Conservation (phyloP, 257 asterid genomes). For the Salvia hispanica region DNA sequence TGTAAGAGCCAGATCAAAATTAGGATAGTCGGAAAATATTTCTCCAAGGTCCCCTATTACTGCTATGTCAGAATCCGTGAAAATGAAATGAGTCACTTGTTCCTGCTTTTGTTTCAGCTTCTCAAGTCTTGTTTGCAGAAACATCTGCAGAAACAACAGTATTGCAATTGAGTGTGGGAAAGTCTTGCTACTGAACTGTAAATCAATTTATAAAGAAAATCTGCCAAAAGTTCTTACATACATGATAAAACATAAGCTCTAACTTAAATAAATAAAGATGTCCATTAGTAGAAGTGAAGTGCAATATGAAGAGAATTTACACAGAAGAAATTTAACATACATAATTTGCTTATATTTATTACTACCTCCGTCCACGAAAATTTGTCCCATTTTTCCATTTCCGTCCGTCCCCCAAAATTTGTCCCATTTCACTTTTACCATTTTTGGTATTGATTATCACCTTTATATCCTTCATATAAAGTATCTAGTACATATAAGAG, state of each 20-base stretch:
- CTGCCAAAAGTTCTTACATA: conserved; percentile 4
- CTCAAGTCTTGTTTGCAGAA: conserved; percentile 60
- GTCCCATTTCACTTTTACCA: too few relatives aligned
- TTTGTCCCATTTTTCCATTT: too few relatives aligned
- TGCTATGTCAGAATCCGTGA: conserved; percentile 92
- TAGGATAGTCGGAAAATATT: conserved; percentile 60
- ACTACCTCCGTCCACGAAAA: too few relatives aligned
- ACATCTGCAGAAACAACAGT: conserved; percentile 51
- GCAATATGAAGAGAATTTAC: not conserved
- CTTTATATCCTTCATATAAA: not conserved
- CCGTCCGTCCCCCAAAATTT: too few relatives aligned
- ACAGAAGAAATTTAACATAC: not conserved
- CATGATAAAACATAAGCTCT: not conserved
- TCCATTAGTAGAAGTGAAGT: not conserved
- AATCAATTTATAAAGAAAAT: conserved; percentile 9
- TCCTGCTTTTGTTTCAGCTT: conserved; percentile 53
- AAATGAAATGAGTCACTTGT: conserved; percentile 62
- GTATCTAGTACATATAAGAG: conserved; percentile 6
- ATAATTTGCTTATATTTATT: too few relatives aligned
- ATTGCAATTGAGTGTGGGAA: conserved; percentile 11
- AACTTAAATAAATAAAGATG: conserved; percentile 2
- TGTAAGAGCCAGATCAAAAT: conserved; percentile 86
- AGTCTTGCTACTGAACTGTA: conserved; percentile 4
- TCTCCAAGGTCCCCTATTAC: conserved; percentile 72
- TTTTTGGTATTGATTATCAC: too few relatives aligned